Conservation (phyloP, 108 stramenopile species). For the Conticribra guillardii region DNA sequence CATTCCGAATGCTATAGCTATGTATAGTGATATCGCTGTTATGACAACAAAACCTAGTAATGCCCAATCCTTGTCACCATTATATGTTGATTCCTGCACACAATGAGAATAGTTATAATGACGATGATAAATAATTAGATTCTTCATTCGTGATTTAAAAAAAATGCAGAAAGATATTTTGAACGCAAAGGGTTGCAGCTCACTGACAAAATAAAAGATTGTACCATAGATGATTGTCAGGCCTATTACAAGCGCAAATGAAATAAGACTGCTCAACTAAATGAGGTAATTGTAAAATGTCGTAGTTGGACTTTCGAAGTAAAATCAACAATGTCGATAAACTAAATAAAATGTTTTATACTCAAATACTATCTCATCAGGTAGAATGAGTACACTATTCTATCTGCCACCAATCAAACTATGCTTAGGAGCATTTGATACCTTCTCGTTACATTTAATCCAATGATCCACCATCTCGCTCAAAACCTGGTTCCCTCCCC, state of each 20-base stretch:
- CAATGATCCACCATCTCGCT: too few species aligned
- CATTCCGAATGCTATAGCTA: constrained; percentile 59
- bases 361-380: too few species aligned
- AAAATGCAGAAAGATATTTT: not conserved
- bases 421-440: too few species aligned
- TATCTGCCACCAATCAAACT: too few species aligned
- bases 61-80: constrained; percentile 63
- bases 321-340: too few species aligned
- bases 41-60: constrained; percentile 77
- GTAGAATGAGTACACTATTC: too few species aligned
- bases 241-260: constrained; percentile 25
- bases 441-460: too few species aligned
- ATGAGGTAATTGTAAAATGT: constrained; percentile 45
- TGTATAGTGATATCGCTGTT: constrained; percentile 63
- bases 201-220: constrained; percentile 8
- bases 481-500: too few species aligned
- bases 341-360: too few species aligned
- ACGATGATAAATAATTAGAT: too few species aligned
- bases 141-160: too few species aligned
- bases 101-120: not conserved
- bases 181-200: not conserved
- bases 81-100: constrained; percentile 5
- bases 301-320: too few species aligned
- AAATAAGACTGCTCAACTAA: constrained; percentile 35
- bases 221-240: constrained; percentile 47